phyloP scores from a whole-genome alignment of 768 basidiomycete species.

The Kondoa malvinella region DNA sequence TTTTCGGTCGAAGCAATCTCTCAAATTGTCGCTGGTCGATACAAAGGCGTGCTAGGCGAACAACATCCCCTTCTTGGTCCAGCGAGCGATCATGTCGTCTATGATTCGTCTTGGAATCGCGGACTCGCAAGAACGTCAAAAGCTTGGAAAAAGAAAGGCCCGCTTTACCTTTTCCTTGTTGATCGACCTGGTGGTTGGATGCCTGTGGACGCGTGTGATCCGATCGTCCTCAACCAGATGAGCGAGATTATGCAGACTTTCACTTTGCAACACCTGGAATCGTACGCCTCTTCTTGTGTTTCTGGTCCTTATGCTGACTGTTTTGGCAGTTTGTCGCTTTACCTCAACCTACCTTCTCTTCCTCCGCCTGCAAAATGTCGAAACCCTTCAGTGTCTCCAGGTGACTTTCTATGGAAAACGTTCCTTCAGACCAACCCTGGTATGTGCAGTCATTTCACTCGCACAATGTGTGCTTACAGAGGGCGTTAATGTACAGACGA shows the following conservation, averaged over 20 bases:
- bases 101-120: background rate
- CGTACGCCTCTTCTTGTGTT: background rate
- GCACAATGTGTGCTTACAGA: background rate
- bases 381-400: background rate
- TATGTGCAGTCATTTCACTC: background rate
- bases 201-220: constrained; percentile 6
- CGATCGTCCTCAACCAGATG: background rate
- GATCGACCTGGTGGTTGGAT: constrained; percentile 4
- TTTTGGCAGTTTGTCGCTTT: background rate
- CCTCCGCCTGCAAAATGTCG: constrained; percentile 5
- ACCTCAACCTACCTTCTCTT: constrained; percentile 5
- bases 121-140: constrained; percentile 1
- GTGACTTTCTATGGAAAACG: background rate
- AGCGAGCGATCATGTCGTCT: background rate
- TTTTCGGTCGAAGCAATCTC: background rate
- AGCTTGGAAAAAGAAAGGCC: constrained; percentile 3
- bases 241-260: background rate
- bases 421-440: background rate
- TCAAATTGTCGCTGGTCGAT: constrained; percentile 6
- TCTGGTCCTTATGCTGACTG: no score
- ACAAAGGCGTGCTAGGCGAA: background rate
- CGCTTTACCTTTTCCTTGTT: background rate
- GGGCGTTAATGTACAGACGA: background rate
- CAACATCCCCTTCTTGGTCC: constrained; percentile 1
- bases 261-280: constrained; percentile 6